Conservation (phyloP, 176 grass and related monocot species). For the Poa pratensis region DNA sequence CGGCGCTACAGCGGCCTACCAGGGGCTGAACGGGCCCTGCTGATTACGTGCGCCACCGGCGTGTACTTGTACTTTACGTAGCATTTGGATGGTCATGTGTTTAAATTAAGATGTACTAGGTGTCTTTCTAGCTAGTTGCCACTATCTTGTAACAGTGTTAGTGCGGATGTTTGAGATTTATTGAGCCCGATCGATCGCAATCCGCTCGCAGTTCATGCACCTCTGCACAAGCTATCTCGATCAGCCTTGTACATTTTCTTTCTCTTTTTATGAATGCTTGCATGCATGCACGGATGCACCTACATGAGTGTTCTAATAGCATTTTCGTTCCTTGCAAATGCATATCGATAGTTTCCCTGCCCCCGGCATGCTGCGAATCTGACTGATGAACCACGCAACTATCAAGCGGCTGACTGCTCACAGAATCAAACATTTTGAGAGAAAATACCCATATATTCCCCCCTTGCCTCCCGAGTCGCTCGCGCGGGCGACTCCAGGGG, state of each 20-base stretch:
- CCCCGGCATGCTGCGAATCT: too few relatives aligned
- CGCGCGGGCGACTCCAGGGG: too few relatives aligned
- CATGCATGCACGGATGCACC: background rate
- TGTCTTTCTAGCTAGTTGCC: constrained; percentile 20
- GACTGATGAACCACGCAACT: too few relatives aligned
- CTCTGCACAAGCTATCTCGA: background rate
- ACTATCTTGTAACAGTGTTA: too few relatives aligned
- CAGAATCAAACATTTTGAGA: too few relatives aligned
- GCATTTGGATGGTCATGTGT: background rate
- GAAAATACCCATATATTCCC: too few relatives aligned
- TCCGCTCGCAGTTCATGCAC: background rate
- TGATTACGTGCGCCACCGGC: background rate
- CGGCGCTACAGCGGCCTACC: background rate
- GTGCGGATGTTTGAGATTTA: too few relatives aligned
- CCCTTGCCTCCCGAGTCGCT: too few relatives aligned
- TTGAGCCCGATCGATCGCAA: background rate
- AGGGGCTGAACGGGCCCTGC: constrained; percentile 37
- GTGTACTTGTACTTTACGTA: background rate
- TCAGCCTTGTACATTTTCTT: background rate
- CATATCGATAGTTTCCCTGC: too few relatives aligned
- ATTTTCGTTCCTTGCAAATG: too few relatives aligned
- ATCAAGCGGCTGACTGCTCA: too few relatives aligned
- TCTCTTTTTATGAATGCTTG: background rate
- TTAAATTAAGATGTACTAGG: constrained; percentile 4
- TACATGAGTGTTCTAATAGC: too few relatives aligned